Evolutionary conservation across 1,284 basidiomycete genomes (phyloP), one percentile per base, ranked within the genome.

Genomic region (Ganoderma sp.): DNA sequence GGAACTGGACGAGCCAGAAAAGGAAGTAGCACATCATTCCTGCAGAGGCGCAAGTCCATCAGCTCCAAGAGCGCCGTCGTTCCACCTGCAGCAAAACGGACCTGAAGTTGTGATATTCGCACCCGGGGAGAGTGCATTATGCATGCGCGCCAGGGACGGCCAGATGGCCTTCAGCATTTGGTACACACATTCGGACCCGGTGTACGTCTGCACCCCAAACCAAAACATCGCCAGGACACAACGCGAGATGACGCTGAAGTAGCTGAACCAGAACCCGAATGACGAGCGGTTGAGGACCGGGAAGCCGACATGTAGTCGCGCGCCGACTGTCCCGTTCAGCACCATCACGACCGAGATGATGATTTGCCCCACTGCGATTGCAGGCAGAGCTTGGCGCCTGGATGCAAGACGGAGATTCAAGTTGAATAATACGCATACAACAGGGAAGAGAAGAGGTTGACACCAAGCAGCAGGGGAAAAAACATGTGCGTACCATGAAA

Each of bases 161-260:
- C 92, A 93, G 57, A 94, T 92, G 2, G 92, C 89, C 76, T 90
- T 89, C 60, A 94, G 82, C 88, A 92, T 92, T 80, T 90, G 88
- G 72, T 89, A 88, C 17, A 90, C 80, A 71, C 87, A 88, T 77
- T 90, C 85, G 22, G 87, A 88, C 2, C 89, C 89, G 1, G 84
- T 87, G 73, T 81, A 90, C 8, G 88, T 88, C 84, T 89, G 77
- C 4, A 77, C 75, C 22, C 87, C 87, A 67, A 90, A 90, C 92
- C 92, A 94, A 80, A 93, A 90, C 85, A 91, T 88, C 17, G 91
- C 84, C n/a, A 93, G 84, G 48, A 92, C 81, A 62, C 88, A 85
- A 17, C 92, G 86, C 65, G 90, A 91, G 69, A 95, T 78, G 64
- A 95, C 90, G 70, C 87, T 88, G 77, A 92, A 92, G 75, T 91